Conservation (phyloP, 345 rosid genomes). For the Syzygium aromaticum region DNA sequence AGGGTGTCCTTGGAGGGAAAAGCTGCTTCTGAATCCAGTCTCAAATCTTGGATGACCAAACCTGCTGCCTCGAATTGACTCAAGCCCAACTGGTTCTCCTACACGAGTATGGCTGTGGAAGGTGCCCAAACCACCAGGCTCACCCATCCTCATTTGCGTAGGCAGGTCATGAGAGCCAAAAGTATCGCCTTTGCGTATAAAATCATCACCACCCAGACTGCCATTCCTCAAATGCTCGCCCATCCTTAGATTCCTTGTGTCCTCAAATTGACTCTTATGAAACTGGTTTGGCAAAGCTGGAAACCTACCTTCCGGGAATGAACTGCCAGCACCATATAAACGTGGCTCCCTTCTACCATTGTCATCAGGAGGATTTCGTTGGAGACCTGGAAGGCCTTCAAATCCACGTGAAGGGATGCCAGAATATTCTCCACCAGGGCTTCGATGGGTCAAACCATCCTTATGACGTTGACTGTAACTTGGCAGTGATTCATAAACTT, state of each 20-base stretch:
- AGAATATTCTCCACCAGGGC: constrained; percentile 46
- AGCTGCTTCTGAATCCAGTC: constrained; percentile 55
- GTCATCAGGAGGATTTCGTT: constrained; percentile 20
- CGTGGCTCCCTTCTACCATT: constrained; percentile 29
- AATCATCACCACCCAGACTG: constrained; percentile 25
- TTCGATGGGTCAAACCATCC: constrained; percentile 38
- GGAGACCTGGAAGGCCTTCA: constrained; percentile 23
- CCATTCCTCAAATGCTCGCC: constrained; percentile 28
- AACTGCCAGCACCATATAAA: constrained; percentile 22
- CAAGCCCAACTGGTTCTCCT: constrained; percentile 4
- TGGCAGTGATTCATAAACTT: constrained; percentile 28
- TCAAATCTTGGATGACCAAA: constrained; percentile 26
- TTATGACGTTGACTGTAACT: constrained; percentile 28
- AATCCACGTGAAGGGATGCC: constrained; percentile 24
- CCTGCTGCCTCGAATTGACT: constrained; percentile 7
- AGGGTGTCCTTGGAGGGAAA: constrained; percentile 29
- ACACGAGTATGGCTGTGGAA: constrained; percentile 6
- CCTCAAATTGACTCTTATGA: constrained; percentile 43
- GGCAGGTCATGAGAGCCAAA: constrained; percentile 29
- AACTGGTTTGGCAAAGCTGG: constrained; percentile 28
- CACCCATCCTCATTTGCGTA: constrained; percentile 23
- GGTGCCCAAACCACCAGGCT: constrained; percentile 28
- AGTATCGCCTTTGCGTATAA: constrained; percentile 39
- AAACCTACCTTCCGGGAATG: constrained; percentile 32
- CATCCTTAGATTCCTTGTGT: constrained; percentile 26